Evolutionary conservation across 805 yeast species (phyloP).

Genomic region (Lipomyces kockii): DNA sequence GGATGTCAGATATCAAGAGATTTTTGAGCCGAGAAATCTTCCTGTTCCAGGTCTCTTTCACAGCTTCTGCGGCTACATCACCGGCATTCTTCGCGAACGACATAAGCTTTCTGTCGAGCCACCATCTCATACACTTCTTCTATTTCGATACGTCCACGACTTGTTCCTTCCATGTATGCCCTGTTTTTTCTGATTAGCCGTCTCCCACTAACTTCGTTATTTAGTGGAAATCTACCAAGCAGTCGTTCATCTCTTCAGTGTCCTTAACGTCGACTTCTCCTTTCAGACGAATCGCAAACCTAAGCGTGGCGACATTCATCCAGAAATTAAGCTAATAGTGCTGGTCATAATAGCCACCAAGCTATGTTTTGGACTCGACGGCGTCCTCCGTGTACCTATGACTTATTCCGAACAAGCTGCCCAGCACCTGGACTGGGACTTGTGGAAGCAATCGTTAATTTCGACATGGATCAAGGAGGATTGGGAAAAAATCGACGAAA

Average conservation of each 20-base stretch:
- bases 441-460: conserved; percentile 21
- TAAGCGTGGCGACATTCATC: conserved; percentile 15
- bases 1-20: conserved; percentile 18
- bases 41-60: conserved; percentile 29
- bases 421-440: conserved; percentile 29
- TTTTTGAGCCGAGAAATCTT: conserved; percentile 22
- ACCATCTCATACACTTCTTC: conserved; percentile 5
- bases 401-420: conserved; percentile 28
- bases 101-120: conserved; percentile 10
- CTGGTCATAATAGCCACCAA: conserved; percentile 31
- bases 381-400: conserved; percentile 12
- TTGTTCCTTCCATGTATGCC: conserved; percentile 23
- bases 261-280: conserved; percentile 6
- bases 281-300: conserved; percentile 6
- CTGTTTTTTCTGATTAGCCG: not conserved
- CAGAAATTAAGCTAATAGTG: conserved; percentile 30
- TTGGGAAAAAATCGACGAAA: conserved; percentile 15
- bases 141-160: conserved; percentile 21
- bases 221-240: conserved; percentile 29
- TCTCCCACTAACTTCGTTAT: not conserved
- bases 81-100: conserved; percentile 7
- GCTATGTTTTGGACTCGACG: conserved; percentile 36
- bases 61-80: conserved; percentile 2
- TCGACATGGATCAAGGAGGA: conserved; percentile 13
- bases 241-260: conserved; percentile 8